Evolutionary conservation across 2,329 filamentous ascomycete genomes (phyloP), one percentile per base, ranked within the genome.

Genomic region (Didymella glomerata): DNA sequence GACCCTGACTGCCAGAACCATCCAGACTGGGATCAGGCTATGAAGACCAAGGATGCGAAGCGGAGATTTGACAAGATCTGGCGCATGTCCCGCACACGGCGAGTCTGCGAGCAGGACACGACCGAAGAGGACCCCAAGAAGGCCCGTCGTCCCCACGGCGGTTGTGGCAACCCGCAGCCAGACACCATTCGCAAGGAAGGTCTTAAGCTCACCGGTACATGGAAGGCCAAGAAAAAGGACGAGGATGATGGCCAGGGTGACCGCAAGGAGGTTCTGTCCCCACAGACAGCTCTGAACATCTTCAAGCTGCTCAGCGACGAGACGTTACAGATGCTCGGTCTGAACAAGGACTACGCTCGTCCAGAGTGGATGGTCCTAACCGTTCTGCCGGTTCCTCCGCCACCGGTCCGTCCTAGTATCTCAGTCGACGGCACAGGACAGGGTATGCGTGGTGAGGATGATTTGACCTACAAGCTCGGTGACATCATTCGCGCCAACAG

Each of bases 281-380:
- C 95, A 3, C 88, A 93, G 75, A 88, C 90, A 82, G 93, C 92
- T 3, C 85, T 96, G 66, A 89, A 90, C 69, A 90, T 98, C 70
- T 91, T 99, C 78, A 89, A 90, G 68, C 89, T 89, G 67, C 95
- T 99, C 65, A 87, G 87, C 2, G 89, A 93, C 59, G 85, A 89
- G 18, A 94, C 97, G 61, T 87, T 97, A 62, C 83, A 86, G 54
- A 88, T 95, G 67, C 92, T 99, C 81, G 95, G 95, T 32, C 82
- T 99, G 71, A 99, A 94, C 79, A 90, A 90, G 57, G 92, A 98
- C 75, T 98, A 98, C 71, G 94, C 96, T 56, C 89, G 94, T 46
- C 95, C 95, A 0, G 95, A 99, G 76, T 99, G 95, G 95, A 96
- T 99, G 92, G 87, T 99, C 61, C 83, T 99, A 62, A 97, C 93